Percentiles rank a stretch among this genome's conserved stretches.
phyloP scores from a whole-genome alignment of 2,329 filamentous ascomycete species.

The Penicillium sp. region DNA sequence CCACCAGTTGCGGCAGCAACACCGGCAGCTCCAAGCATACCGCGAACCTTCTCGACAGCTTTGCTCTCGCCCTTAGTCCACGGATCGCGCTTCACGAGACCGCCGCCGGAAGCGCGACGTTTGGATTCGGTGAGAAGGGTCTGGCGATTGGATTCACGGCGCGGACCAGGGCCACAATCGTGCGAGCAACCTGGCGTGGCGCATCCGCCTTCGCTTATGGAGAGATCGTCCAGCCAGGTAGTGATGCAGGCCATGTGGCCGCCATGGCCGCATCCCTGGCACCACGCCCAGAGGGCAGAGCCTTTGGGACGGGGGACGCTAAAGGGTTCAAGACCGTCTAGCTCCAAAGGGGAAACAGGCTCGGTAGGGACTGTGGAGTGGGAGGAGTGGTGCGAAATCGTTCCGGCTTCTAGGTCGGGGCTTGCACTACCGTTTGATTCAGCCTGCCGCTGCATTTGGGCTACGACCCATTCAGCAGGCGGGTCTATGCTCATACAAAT shows the following conservation, averaged over 20 bases:
- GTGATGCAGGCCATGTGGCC: conserved; percentile 56
- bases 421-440: conserved; percentile 9
- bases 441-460: conserved; percentile 17
- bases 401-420: conserved; percentile 17
- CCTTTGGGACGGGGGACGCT: conserved; percentile 30
- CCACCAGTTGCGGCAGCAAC: conserved; percentile 32
- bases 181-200: conserved; percentile 57
- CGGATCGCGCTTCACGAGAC: conserved; percentile 43
- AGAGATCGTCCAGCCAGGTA: conserved; percentile 51
- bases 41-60: conserved; percentile 45
- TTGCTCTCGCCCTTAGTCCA: conserved; percentile 44
- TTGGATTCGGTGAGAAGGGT: conserved; percentile 31
- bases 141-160: conserved; percentile 40
- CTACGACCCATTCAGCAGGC: conserved; percentile 38
- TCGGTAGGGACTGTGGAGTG: conserved; percentile 42
- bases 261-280: conserved; percentile 58
- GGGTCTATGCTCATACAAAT: conserved; percentile 42
- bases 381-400: conserved; percentile 41
- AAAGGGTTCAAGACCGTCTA: conserved; percentile 27
- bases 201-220: conserved; percentile 52
- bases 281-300: conserved; percentile 51
- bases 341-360: conserved; percentile 20
- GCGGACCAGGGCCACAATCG: conserved; percentile 53
- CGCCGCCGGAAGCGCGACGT: conserved; percentile 32
- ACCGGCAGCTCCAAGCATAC: conserved; percentile 37